A percentile compares a stretch with the other conserved stretches of the same genome.
Evolutionary conservation across 106 monocot genomes (phyloP).

Genomic region (Amphibolis antarctica): DNA sequence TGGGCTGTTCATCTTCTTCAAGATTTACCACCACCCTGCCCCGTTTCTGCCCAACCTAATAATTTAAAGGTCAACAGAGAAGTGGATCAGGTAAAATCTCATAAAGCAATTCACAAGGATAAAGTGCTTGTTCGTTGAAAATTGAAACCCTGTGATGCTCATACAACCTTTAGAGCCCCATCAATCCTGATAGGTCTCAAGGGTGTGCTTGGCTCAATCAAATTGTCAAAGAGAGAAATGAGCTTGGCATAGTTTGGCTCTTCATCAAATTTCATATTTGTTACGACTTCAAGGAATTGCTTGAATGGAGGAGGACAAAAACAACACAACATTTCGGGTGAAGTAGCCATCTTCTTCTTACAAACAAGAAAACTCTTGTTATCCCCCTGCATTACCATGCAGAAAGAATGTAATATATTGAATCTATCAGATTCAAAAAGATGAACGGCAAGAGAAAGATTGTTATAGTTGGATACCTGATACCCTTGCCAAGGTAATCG

Average conservation of each 20-base stretch:
- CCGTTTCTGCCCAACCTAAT: constrained; percentile 90
- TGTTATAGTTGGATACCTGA: constrained; percentile 31
- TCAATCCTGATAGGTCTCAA: constrained; percentile 83
- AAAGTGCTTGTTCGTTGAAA: neutral
- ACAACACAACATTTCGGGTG: constrained; percentile 67
- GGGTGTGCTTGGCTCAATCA: constrained; percentile 66
- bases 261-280: constrained; percentile 96
- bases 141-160: neutral
- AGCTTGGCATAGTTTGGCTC: constrained; percentile 89
- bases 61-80: neutral
- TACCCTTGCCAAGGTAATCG: constrained; percentile 97
- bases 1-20: constrained; percentile 94
- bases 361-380: constrained; percentile 95
- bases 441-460: neutral
- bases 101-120: neutral
- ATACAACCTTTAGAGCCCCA: constrained; percentile 81
- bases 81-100: neutral
- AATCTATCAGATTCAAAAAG: neutral
- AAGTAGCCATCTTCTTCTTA: constrained; percentile 95
- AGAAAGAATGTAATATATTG: neutral
- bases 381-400: constrained; percentile 47
- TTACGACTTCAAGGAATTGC: constrained; percentile 73
- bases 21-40: constrained; percentile 65
- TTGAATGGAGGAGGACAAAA: constrained; percentile 85
- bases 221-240: constrained; percentile 74